Evolutionary conservation across 192 early-diverging fungal genomes (phyloP).

Genomic region (Haplosporangium gracile): DNA sequence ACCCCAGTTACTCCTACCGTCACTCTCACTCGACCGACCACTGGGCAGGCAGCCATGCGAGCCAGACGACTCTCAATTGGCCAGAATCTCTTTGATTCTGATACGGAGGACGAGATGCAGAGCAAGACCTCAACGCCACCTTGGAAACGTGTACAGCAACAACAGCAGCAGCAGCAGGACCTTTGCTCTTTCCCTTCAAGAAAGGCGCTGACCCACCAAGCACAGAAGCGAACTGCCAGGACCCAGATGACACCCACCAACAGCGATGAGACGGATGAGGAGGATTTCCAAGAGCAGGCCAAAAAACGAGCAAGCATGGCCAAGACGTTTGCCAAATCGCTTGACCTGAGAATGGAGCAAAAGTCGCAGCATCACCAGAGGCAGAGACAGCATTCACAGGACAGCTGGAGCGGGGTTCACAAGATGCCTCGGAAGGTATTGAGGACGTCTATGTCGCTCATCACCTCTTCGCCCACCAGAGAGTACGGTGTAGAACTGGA

Average conservation of each 20-base stretch:
- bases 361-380: neutral
- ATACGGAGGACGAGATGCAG: constrained; percentile 31
- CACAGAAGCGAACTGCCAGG: constrained; percentile 39
- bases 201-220: constrained; percentile 23
- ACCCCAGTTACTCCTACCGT: neutral
- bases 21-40: neutral
- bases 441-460: constrained; percentile 30
- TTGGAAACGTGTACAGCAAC: neutral
- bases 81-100: constrained; percentile 42
- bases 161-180: neutral
- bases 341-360: neutral
- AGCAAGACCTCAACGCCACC: neutral
- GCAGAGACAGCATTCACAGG: constrained; percentile 5
- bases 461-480: constrained; percentile 28
- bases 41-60: constrained; percentile 39
- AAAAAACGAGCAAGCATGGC: constrained; percentile 15
- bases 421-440: constrained; percentile 18
- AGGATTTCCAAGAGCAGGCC: constrained; percentile 29
- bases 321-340: neutral
- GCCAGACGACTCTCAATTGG: constrained; percentile 50
- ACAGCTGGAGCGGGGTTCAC: neutral
- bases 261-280: constrained; percentile 51
- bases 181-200: neutral
- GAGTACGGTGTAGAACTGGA: constrained; percentile 31
- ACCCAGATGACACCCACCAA: constrained; percentile 5